Evolutionary conservation across 1,139 yeast genomes (phyloP).

Genomic region (Hyphopichia buzzinii): DNA sequence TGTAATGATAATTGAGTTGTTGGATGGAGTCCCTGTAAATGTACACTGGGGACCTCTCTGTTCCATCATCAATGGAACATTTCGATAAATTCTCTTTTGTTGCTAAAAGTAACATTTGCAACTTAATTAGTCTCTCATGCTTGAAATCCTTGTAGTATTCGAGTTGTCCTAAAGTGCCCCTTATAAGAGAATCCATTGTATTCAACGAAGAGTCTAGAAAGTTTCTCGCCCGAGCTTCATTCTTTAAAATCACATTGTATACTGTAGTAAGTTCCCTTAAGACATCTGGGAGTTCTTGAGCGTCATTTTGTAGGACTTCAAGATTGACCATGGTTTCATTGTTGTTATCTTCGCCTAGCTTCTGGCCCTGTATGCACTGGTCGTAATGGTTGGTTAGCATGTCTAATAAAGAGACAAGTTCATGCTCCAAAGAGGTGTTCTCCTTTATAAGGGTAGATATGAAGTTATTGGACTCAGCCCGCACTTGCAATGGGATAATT

Average conservation of each 20-base stretch:
- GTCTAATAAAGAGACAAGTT: conserved; percentile 65
- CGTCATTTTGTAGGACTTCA: conserved; percentile 33
- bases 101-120: conserved; percentile 20
- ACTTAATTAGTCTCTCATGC: conserved; percentile 22
- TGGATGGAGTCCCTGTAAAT: conserved; percentile 25
- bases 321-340: conserved; percentile 18
- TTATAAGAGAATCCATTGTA: conserved; percentile 16
- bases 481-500: conserved; percentile 19
- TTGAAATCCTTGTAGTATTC: conserved; percentile 22
- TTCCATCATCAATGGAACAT: conserved; percentile 14
- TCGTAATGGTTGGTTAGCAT: conserved; percentile 82
- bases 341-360: conserved; percentile 11
- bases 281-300: conserved; percentile 33
- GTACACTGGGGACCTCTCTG: conserved; percentile 16
- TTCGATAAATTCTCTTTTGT: conserved; percentile 15
- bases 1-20: conserved; percentile 37
- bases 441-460: conserved; percentile 29
- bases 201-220: conserved; percentile 16
- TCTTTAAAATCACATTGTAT: conserved; percentile 36
- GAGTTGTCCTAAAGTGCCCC: conserved; percentile 15
- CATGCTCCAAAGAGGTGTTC: conserved; percentile 59
- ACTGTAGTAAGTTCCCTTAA: conserved; percentile 30
- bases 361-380: conserved; percentile 54
- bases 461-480: conserved; percentile 14
- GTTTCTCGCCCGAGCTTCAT: conserved; percentile 33